Evolutionary conservation across 192 early-diverging fungal species (phyloP), one percentile per base, ranked within the genome.

Genomic region (Chytriomyces sp.): DNA sequence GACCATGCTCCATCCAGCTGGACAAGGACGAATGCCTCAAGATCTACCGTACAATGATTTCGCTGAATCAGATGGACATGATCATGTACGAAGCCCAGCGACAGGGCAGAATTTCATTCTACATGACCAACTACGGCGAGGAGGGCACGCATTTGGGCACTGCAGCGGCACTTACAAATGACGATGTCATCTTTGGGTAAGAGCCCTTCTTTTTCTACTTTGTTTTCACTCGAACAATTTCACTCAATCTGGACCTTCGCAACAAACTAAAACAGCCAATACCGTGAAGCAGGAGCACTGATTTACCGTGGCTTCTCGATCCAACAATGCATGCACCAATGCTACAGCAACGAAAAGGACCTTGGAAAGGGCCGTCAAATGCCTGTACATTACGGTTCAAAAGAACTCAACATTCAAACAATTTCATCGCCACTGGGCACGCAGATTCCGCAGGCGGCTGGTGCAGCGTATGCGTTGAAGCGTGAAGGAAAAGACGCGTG

Each of bases 71-170:
- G 48, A 95, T 99, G 95, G 97, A 98, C 81, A 76, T 92, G 79
- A 92, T 99, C 63, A 81, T 99, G 79, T 99, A 99, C 84, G 97
- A 99, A 79, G 96, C 97, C n/a, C 97, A 99, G 83, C 89, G 97
- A 10, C 97, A 99, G 83, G 97, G 97, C 16, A 89, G 97, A 69
- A 97, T 99, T 72, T 94, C 93, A 67, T 99, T 99, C 67, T 99
- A 99, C 86, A 97, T 99, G 96, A 99, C 97, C n/a, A 94, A 91
- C 82, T 98, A 96, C 86, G 97, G 97, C 62, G 97, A 99, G 86
- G 97, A 99, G 81, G 97, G 94, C 18, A 92, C 93, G 44, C 88
- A 88, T 71, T 91, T 99, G 72, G 96, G 96, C 61, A 91, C 89
- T 70, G 96, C 96, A 7, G 96, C 94, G 23, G 97, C 96, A 18